A percentile compares a stretch with the other conserved stretches of the same genome.
These are phyloP conservation scores for Rhodotorula sp. DNA, from an alignment of 1,284 basidiomycete genomes.

Conservation along the genomic window DNA sequence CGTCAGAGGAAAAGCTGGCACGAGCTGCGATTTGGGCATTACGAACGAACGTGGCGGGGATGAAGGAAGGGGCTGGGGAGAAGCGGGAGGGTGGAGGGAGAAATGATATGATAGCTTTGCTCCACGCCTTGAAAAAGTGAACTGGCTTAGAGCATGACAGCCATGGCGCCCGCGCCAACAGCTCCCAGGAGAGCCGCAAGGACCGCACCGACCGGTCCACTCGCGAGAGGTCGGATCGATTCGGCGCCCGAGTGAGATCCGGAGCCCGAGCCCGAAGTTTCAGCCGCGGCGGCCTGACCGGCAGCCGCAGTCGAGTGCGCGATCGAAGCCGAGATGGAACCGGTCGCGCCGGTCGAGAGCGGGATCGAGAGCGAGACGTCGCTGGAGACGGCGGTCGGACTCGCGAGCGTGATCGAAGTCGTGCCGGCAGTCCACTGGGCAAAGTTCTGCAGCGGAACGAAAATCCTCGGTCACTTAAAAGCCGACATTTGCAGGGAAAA, in stretches of 20 bases:
- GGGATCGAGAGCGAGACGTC: constrained; percentile 17
- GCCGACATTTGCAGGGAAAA: background rate
- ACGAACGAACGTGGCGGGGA: background rate
- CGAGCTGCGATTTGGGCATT: background rate
- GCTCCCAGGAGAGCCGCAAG: constrained; percentile 21
- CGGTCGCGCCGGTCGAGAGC: constrained; percentile 20
- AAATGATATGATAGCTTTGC: background rate
- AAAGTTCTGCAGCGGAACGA: constrained; percentile 19
- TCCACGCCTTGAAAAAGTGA: background rate
- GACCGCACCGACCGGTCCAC: background rate
- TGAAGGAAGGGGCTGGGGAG: background rate
- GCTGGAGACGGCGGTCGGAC: constrained; percentile 26
- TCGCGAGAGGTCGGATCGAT: background rate
- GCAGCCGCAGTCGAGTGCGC: background rate
- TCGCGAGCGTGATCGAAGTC: constrained; percentile 28
- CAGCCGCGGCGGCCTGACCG: constrained; percentile 1
- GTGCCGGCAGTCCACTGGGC: constrained; percentile 34
- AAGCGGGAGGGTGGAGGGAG: background rate
- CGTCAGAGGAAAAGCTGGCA: no score
- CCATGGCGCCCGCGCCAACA: constrained; percentile 15
- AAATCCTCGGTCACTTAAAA: background rate
- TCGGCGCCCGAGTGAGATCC: background rate
- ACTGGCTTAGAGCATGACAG: constrained; percentile 12
- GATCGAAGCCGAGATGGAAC: constrained; percentile 17
- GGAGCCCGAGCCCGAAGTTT: background rate